Base-by-base conservation (phyloP, 345 rosid genomes). In the Rhizophora apiculata region DNA sequence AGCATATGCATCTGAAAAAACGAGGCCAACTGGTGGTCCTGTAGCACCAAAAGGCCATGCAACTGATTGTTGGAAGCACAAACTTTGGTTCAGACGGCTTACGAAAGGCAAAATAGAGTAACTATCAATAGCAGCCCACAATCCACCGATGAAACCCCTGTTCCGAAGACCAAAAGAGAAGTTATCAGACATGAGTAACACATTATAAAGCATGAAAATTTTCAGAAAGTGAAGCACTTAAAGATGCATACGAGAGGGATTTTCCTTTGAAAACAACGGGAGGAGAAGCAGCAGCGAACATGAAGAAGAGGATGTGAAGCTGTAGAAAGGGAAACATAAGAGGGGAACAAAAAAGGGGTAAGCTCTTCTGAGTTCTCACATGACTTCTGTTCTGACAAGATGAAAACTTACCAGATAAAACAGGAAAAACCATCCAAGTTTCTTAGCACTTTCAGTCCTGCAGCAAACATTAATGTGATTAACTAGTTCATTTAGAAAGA, bases 251-350 rank as follows among this genome's bases (percentile, higher is more conserved):
- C 77, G 81, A 72, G 59, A 77, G 46, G 64, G 81, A 77, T 60
- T 77, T 77, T 52, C 81, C 81, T 62, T 72, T 72, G 77, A 77
- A 77, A 64, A 72, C 6, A 6, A 72, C 69, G 19, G 81, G 81
- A 64, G 81, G 81, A 68, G 81, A 76, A 43, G 69, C 71, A n/a
- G 77, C 81, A 8, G 81, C 81, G 6, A 77, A 16, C 34, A 77
- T 73, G 64, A 76, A 77, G 77, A 77, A 77, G 63, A 70, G 74
- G 48, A 77, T 64, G 36, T 77, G 81, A 69, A 77, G 15, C 81
- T 77, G 77, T 26, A 32, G 21, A 49, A 10, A 43, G 4, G 16
- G 16, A 43, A 11, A 11, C 48, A 43, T 43, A 1, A 34, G 4
- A 8, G 29, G 51, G 39, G 20, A 36, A 54, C 16, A 57, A 3